Evolutionary conservation across 352 stramenopile species (phyloP).

Genomic region (Salisapilia sapeloensis): DNA sequence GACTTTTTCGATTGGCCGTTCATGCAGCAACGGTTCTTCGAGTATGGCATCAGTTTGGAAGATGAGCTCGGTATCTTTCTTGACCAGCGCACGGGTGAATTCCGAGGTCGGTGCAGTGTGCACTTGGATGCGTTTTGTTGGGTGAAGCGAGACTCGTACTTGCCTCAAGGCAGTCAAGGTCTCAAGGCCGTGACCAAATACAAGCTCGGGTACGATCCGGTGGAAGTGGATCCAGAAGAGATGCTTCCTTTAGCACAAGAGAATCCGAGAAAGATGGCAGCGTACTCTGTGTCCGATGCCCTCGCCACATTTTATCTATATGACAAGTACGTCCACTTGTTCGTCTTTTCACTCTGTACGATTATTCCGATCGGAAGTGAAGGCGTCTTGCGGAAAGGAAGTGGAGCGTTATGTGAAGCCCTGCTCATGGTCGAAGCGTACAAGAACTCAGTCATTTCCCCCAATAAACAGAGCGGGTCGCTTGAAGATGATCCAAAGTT

Average conservation of each 20-base stretch:
- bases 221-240: conserved; percentile 97
- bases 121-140: conserved; percentile 98
- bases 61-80: conserved; percentile 74
- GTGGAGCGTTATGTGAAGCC: conserved; percentile 96
- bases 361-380: conserved; percentile 97
- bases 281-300: conserved; percentile 99
- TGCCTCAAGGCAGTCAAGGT: conserved; percentile 95
- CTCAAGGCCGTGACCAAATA: conserved; percentile 99
- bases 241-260: conserved; percentile 94
- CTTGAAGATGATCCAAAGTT: conserved; percentile 34
- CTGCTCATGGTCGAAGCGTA: conserved; percentile 98
- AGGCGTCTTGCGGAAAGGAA: conserved; percentile 94
- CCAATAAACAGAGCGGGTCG: conserved; percentile 94
- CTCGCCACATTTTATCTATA: conserved; percentile 99
- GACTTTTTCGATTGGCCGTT: conserved; percentile 99
- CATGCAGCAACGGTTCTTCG: conserved; percentile 83
- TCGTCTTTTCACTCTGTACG: conserved; percentile 99
- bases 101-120: conserved; percentile 83
- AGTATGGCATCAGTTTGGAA: conserved; percentile 86
- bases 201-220: conserved; percentile 97
- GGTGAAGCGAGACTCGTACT: conserved; percentile 98
- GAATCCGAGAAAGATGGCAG: conserved; percentile 94
- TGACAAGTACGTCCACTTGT: conserved; percentile 98
- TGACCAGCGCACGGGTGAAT: conserved; percentile 74
- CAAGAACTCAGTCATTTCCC: conserved; percentile 91